Base-by-base conservation (phyloP, 2,329 filamentous ascomycete species). In the Ophiostoma tasmaniense region DNA sequence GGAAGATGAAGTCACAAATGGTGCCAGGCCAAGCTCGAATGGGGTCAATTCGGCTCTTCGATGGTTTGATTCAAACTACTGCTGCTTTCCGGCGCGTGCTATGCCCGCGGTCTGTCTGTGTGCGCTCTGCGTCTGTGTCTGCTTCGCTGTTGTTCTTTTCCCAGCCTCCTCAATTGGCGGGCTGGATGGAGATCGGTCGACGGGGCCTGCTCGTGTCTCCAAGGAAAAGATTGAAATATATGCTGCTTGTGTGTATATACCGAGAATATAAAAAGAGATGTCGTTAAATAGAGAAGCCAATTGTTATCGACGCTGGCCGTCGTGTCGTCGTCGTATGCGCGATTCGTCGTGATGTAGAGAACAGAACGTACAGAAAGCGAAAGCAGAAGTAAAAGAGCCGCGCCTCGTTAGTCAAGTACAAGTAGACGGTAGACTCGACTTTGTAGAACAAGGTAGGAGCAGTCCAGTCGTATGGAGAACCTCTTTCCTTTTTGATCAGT, bases 111-210 rank as follows among this genome's bases (percentile, higher is more conserved):
- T 33, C 33, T 33, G 33, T 33, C 33, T 33, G 33, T 33, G 17
- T 22, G 28, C 7, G 39, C 39, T 68, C 11, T 64, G 3, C 7
- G 20, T n/a, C n/a, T n/a, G 14, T 61, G 42, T 22, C 35, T 50
- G 37, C n/a, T 33, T 33, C 33, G 33, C 8, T 42, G 50, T 13
- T 33, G 55, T 65, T 52, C 17, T 59, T 67, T 42, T 68, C 69
- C 69, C 66, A 70, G 64, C 69, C 66, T 67, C 69, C 66, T 70
- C 28, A 66, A 68, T 66, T 70, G 68, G 67, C 50, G 22, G 50
- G n/a, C 11, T 30, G 39, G 37, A 25, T 64, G 61, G 33, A 25
- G 61, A 64, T 64, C 14, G 61, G 61, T 37, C 20, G 33, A 64
- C 61, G 61, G 61, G 28, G 30, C 25, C 30, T 22, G 61, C 25